Base-by-base conservation (phyloP, 805 yeast species). In the Candida orba region DNA sequence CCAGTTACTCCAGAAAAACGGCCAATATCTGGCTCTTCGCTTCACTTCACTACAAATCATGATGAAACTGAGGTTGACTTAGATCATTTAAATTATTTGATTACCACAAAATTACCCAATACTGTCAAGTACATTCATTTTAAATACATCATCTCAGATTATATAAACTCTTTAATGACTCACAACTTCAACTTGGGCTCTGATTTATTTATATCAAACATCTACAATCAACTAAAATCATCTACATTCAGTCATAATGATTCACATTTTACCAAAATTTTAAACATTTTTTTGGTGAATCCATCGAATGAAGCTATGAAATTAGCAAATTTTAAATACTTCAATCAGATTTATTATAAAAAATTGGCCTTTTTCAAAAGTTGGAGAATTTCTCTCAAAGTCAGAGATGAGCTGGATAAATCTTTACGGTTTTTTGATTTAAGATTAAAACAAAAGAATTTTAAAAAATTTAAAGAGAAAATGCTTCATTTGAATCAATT, bases 241-340 rank as follows among this genome's bases (percentile, higher is more conserved):
- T 17, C 18, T 17, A 20, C 36, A n/a, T 43, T 43, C 15, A 12
- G 10, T 4, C 13, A 37, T n/a, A 39, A 35, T 22, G 12, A 46
- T 3, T 12, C 9, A 10, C 52, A 52, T 22, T 42, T 56, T 18
- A 29, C 40, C 1, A 39, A 42, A 17, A 48, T 57, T 14, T 51
- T 56, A 30, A 51, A 53, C 18, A 37, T 51, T 3, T 58, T 58
- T 32, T 15, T 58, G 1, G 32, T 45, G 3, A 23, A 46, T 1
- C 62, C 60, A 8, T 34, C 47, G 10, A 56, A 55, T 34, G 51
- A 52, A 13, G 59, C 57, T 3, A 57, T 58, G 58, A 51, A 46
- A 23, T 40, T 58, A n/a, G 43, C 60, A 8, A 47, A 54, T 35
- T 46, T 48, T 14, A 35, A 42, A 12, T 45, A 52, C 31, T 52